Conservation (phyloP, 2,329 filamentous ascomycete species). For the Zasmidium angulare region DNA sequence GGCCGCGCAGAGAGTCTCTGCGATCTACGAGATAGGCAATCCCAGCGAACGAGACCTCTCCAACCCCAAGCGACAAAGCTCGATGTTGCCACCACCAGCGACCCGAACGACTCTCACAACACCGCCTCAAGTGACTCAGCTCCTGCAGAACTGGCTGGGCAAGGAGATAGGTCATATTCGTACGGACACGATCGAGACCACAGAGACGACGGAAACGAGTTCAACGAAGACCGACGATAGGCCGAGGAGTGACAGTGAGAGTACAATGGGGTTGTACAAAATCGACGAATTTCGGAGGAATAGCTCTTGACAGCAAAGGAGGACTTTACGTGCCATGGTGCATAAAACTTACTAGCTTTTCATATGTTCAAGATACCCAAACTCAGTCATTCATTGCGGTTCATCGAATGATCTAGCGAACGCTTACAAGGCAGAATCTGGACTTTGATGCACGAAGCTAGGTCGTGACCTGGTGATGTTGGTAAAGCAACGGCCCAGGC, state of each 20-base stretch:
- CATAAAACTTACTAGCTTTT: neutral
- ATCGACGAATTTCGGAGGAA: neutral
- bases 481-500: neutral
- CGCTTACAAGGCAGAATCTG: neutral
- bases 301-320: neutral
- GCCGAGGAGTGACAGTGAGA: neutral
- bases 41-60: neutral
- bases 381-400: neutral
- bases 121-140: neutral
- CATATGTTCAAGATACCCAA: neutral
- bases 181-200: neutral
- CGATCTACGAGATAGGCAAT: neutral
- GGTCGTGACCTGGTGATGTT: neutral
- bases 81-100: neutral
- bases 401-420: neutral
- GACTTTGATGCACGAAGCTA: neutral
- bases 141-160: neutral
- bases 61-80: neutral
- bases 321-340: neutral
- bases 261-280: neutral
- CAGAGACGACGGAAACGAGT: neutral
- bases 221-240: neutral
- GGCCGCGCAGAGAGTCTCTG: neutral
- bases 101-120: neutral
- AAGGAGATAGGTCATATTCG: neutral